Percentiles rank a stretch among this genome's conserved stretches.
These are phyloP conservation scores for Suillus variegatus DNA, from an alignment of 768 basidiomycete species.

Conservation along the genomic window DNA sequence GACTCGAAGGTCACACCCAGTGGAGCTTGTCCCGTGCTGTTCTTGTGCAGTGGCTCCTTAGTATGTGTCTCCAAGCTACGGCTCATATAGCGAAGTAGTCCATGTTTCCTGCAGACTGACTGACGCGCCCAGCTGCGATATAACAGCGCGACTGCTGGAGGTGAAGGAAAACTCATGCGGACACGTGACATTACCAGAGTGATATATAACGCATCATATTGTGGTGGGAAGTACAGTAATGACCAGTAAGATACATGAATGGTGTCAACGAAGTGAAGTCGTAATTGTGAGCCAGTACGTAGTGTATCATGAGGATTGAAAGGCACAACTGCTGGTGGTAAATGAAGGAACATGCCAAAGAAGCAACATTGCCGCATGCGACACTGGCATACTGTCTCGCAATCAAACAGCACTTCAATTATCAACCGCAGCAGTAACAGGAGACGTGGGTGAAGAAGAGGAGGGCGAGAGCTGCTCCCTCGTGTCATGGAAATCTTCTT, in stretches of 20 bases:
- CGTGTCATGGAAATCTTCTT: constrained; percentile 20
- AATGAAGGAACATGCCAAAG: constrained; percentile 12
- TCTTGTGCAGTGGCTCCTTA: background rate
- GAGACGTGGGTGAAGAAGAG: constrained; percentile 15
- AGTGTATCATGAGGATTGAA: constrained; percentile 31
- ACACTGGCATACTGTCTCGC: constrained; percentile 8
- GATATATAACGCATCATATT: background rate
- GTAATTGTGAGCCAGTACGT: constrained; percentile 8
- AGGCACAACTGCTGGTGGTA: constrained; percentile 11
- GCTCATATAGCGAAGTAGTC: constrained; percentile 27
- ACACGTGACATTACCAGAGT: constrained; percentile 18
- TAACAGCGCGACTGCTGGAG: constrained; percentile 5
- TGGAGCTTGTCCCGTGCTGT: constrained; percentile 9
- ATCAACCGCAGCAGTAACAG: constrained; percentile 10
- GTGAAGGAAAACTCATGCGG: constrained; percentile 27
- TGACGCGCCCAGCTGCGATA: constrained; percentile 11
- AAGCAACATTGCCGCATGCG: constrained; percentile 11
- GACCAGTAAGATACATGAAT: constrained; percentile 17
- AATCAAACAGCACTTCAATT: constrained; percentile 14
- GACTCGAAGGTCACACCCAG: constrained; percentile 42
- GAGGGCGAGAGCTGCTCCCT: constrained; percentile 17
- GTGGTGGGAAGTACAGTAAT: constrained; percentile 3
- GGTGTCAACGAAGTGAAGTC: constrained; percentile 6
- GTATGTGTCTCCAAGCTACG: constrained; percentile 25
- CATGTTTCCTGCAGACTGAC: constrained; percentile 24